Evolutionary conservation across 1,139 yeast genomes (phyloP), one percentile per base, ranked within the genome.

Genomic region (Diutina ranongensis): DNA sequence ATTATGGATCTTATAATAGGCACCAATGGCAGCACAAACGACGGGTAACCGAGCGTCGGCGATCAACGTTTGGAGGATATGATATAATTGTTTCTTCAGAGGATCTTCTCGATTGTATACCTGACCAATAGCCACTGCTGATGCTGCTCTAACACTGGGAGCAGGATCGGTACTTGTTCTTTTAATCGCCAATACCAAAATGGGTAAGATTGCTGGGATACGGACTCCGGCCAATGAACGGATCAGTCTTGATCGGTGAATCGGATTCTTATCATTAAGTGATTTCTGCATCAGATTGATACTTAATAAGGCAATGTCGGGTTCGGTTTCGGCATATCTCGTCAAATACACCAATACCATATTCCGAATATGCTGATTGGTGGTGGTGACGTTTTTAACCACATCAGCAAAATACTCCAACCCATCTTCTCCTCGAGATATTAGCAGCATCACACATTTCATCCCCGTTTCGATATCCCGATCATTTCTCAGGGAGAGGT

Each of bases 231-330:
- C 78, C 56, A 94, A 72, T 8, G 89, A 81, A 47, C 92, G 72
- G 45, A 94, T 73, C 0, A 95, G 83, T 48, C 83, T 67, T 2
- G 94, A 77, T 52, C 97, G 68, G 18, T 74, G 68, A 13, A 75
- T 71, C 0, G 94, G 83, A 49, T 73, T 75, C 51, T 79, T 76
- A 55, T 88, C 95, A 21, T 73, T 71, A 38, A 92, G 65, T 1
- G 86, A 72, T 59, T 85, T 87, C 60, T 94, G 98, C 44, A 94
- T 84, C 0, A 97, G 85, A 62, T 94, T 94, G 54, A 94, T 84
- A 0, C 96, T 80, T 45, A 94, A 68, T 31, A 94, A 70, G 1
- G 97, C 94, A 16, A 87, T 72, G 59, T 89, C 95, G 4, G 94
- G 96, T 54, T 87, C 92, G 45, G 72, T 66, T 51, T 86, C 95